Base-by-base conservation (phyloP, 2,329 filamentous ascomycete genomes). In the Calonectria hongkongensis region DNA sequence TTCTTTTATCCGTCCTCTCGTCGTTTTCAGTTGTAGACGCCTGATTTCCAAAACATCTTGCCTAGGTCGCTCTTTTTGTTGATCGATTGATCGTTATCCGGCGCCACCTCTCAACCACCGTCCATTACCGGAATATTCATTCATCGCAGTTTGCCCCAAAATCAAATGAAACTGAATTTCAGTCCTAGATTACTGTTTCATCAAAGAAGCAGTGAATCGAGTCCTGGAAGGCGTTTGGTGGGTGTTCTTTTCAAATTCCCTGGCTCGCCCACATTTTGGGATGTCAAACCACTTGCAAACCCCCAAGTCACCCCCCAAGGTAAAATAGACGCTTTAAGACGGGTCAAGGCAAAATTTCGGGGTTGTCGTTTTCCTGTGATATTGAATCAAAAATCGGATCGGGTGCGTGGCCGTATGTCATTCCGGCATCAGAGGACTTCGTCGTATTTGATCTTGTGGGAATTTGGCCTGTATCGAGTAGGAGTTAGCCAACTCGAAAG, bases 381-480 rank as follows among this genome's bases (percentile, higher is more conserved):
- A 6, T n/a, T 28, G 12, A 10, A 33, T 47, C 12, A 25, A 28
- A 18, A 12, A 54, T 63, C n/a, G 8, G 15, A n/a, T 54, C 36
- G 47, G 58, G 6, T 21, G 25, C 33, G 28, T 25, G 39, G 43
- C 63, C 56, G 66, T 43, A 21, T 30, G 30, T 69, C 27, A 25
- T 54, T 56, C 60, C 41, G 10, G 39, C 10, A 39, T 56, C 77
- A 64, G 54, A 65, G 58, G 68, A 33, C 33, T 74, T 28, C 63
- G 68, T 45, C 30, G 51, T 30, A 18, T 39, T 47, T 16, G 66
- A 27, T 21, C 27, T 48, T 18, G 56, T 27, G 13, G n/a, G 25
- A 8, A 33, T 54, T 45, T 12, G 33, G 8, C 2, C 66, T 63
- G 15, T 41, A n/a, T 5, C 9, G 25, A 10, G 15, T 7, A 45